Percentiles rank a stretch among this genome's conserved stretches.
Evolutionary conservation across 768 basidiomycete genomes (phyloP).

Genomic region (Hortiboletus flavorubellus): DNA sequence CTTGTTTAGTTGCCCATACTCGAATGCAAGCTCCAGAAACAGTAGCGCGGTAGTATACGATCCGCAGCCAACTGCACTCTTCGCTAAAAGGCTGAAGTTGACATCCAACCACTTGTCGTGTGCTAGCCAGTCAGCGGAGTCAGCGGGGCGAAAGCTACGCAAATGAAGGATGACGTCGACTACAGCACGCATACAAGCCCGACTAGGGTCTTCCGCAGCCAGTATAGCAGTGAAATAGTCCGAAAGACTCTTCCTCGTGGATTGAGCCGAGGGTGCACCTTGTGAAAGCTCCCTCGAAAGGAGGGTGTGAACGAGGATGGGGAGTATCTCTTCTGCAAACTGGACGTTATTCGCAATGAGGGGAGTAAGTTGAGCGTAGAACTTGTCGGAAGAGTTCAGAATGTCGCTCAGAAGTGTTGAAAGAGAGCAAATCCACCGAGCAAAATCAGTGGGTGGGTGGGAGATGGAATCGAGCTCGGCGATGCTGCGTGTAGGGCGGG

Average conservation of each 20-base stretch:
- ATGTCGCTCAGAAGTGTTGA: slow-evolving; percentile 56
- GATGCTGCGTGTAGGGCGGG: slow-evolving; percentile 36
- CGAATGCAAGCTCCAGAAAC: slow-evolving; percentile 78
- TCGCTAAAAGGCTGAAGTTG: slow-evolving; percentile 68
- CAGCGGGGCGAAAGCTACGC: slow-evolving; percentile 54
- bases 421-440: slow-evolving; percentile 59
- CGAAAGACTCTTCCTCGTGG: slow-evolving; percentile 21
- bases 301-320: slow-evolving; percentile 69
- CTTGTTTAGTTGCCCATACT: slow-evolving; percentile 36
- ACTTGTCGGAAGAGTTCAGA: slow-evolving; percentile 50
- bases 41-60: slow-evolving; percentile 88
- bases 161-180: slow-evolving; percentile 80
- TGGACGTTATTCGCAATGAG: slow-evolving; percentile 51
- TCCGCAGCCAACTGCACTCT: slow-evolving; percentile 71
- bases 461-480: slow-evolving; percentile 32
- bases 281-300: slow-evolving; percentile 38
- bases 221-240: slow-evolving; percentile 27
- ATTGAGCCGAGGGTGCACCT: background rate
- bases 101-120: slow-evolving; percentile 82
- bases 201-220: slow-evolving; percentile 21
- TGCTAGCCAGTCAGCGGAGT: slow-evolving; percentile 39
- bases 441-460: slow-evolving; percentile 48
- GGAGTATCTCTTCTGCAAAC: slow-evolving; percentile 68
- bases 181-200: slow-evolving; percentile 55
- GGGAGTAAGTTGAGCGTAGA: slow-evolving; percentile 65